Base-by-base conservation (phyloP, 306 rosid genomes). In the Hippophae tibetana region DNA sequence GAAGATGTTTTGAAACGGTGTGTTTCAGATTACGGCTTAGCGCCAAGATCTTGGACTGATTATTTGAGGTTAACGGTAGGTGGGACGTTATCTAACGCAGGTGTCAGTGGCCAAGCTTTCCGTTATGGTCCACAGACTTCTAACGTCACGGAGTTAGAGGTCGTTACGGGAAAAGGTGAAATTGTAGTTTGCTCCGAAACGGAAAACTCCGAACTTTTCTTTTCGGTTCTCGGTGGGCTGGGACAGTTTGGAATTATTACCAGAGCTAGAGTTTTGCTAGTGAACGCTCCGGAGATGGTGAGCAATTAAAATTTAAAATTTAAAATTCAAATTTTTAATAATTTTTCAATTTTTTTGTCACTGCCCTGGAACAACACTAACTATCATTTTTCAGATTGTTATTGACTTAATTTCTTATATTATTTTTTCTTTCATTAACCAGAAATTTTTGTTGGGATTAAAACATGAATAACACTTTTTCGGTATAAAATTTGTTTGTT, bases 1-100 rank as follows among this genome's bases (percentile, higher is more conserved):
- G 99, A 89, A 77, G 90, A 93, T 13, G 85, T 88, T 8, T 57
- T 93, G 25, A 68, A 73, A 72, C 74, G 86, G 63, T 85, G 95
- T 82, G 82, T 86, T 65, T 59, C 5, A 43, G 48, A 7, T 27
- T 70, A 42, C 42, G 59, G 84, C 7, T 52, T 88, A 2, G 83
- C 96, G 9, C 99, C 99, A 3, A 67, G 97, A 71, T 93, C 99
- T 2, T 93, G 97, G 97, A 88, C 99, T 0, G 99, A 93, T 76
- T 93, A 88, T 48, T 79, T 93, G 13, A 70, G 90, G 10, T 66
- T 93, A 42, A 93, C 95, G 49, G 99, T 93, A 4, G 99, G 99
- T 3, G 99, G 99, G 12, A 93, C 97, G 63, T 43, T 93, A 13
- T 88, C 99, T 3, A 93, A 93, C 82, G 99, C 89, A 40, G 99